These are phyloP conservation scores for Cytauxzoon felis DNA, from an alignment of 169 alveolate genomes.

Conservation along the genomic window DNA sequence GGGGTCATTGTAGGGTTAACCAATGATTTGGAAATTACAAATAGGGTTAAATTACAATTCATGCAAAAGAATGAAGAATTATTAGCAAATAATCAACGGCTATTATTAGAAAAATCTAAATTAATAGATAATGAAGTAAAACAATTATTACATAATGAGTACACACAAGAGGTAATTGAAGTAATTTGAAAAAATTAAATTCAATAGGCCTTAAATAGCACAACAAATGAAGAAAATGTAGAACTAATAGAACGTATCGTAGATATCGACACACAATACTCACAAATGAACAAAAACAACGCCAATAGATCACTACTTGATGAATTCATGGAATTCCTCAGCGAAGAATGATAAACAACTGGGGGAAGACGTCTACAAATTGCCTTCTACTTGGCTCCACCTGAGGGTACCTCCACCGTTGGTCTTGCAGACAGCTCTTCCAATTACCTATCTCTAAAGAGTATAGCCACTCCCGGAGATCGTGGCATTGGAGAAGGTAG, in stretches of 20 bases:
- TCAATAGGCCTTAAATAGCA: constrained; percentile 14
- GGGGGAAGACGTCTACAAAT: too few species aligned
- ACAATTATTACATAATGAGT: constrained; percentile 35
- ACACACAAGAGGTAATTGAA: constrained; percentile 36
- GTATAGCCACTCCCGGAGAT: too few species aligned
- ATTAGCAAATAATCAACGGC: constrained; percentile 42
- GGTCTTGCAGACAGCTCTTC: too few species aligned
- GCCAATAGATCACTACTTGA: constrained; percentile 30
- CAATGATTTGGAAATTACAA: constrained; percentile 24
- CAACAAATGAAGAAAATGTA: constrained; percentile 35
- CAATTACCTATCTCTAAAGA: too few species aligned
- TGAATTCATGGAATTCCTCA: constrained; percentile 52
- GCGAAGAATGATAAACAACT: too few species aligned
- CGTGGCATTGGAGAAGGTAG: too few species aligned
- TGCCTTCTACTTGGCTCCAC: too few species aligned
- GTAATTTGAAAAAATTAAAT: background rate
- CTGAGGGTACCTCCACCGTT: too few species aligned
- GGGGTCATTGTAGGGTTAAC: constrained; percentile 24
- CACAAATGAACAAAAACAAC: background rate
- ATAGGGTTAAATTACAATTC: constrained; percentile 39
- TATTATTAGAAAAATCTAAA: constrained; percentile 46
- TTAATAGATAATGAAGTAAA: constrained; percentile 55
- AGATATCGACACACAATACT: constrained; percentile 19
- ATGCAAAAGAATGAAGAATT: constrained; percentile 59
- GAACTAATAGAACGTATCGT: constrained; percentile 54